Conservation (phyloP, 768 basidiomycete genomes). For the Rhodotorula babjevae region DNA sequence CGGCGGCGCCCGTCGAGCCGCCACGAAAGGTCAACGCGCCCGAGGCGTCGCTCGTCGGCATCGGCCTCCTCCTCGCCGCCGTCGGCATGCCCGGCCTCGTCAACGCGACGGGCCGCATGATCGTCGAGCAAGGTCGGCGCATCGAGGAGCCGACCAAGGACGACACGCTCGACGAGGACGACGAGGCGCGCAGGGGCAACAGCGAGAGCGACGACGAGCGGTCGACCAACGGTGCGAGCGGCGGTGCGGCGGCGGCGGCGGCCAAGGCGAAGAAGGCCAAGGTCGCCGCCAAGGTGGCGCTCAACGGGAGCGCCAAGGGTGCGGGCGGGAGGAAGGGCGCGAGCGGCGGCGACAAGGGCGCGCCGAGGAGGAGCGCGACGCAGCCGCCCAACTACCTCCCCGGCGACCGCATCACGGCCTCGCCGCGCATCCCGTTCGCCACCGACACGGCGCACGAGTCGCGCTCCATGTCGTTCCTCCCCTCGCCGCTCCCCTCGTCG, state of each 20-base stretch:
- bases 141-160: constrained; percentile 43
- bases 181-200: constrained; percentile 39
- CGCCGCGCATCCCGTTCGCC: neutral
- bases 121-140: constrained; percentile 81
- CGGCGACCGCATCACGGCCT: constrained; percentile 33
- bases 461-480: constrained; percentile 8
- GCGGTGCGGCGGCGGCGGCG: neutral
- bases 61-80: constrained; percentile 72
- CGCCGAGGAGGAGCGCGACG: constrained; percentile 3
- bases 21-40: constrained; percentile 60
- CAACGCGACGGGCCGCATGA: constrained; percentile 71
- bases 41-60: constrained; percentile 73
- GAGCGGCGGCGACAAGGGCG: neutral
- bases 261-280: neutral
- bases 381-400: constrained; percentile 37
- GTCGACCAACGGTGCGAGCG: neutral
- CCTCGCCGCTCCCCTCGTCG: constrained; percentile 9
- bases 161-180: neutral
- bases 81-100: constrained; percentile 72
- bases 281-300: neutral
- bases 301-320: constrained; percentile 9
- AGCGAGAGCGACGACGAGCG: constrained; percentile 31
- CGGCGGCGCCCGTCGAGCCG: constrained; percentile 49
- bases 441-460: neutral
- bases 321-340: neutral